These are phyloP conservation scores for Trifolium pratense DNA, from an alignment of 306 rosid genomes.

Conservation along the genomic window DNA sequence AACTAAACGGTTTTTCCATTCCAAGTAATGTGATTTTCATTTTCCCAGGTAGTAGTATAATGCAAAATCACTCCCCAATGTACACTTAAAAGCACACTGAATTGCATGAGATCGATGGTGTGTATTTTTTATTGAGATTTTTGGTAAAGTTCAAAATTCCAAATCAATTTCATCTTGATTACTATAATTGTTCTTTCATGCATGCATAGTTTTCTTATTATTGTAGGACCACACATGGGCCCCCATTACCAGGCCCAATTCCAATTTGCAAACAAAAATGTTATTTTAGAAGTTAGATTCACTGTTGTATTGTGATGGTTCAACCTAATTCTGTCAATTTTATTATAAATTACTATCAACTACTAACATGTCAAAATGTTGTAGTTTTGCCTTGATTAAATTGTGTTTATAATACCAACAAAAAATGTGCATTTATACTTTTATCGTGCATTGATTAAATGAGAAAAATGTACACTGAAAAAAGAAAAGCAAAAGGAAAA, in stretches of 20 bases:
- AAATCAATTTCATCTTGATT: not conserved
- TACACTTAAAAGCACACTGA: slow-evolving; percentile 36
- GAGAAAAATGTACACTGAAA: slow-evolving; percentile 24
- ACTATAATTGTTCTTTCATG: slow-evolving; percentile 2
- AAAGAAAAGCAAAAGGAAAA: slow-evolving; percentile 41
- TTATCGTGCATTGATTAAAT: slow-evolving; percentile 27
- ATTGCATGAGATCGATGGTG: not conserved
- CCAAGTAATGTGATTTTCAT: slow-evolving; percentile 30
- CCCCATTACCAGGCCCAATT: slow-evolving; percentile 1
- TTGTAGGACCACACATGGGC: slow-evolving; percentile 4
- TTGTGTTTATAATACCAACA: too few relatives aligned
- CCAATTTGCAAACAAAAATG: not conserved
- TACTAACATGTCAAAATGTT: too few relatives aligned
- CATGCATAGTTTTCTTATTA: not conserved
- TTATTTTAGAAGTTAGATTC: not conserved
- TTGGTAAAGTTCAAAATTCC: slow-evolving; percentile 31
- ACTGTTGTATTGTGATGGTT: not conserved
- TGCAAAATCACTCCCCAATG: slow-evolving; percentile 37
- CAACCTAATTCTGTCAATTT: too few relatives aligned
- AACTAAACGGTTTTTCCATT: slow-evolving; percentile 40
- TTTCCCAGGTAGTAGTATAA: slow-evolving; percentile 37
- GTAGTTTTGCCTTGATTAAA: too few relatives aligned
- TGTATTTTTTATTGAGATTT: slow-evolving; percentile 26
- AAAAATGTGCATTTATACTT: not conserved
- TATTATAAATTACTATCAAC: too few relatives aligned